phyloP scores from a whole-genome alignment of 2,329 filamentous ascomycete species.

The Ilyonectria mors-panacis region DNA sequence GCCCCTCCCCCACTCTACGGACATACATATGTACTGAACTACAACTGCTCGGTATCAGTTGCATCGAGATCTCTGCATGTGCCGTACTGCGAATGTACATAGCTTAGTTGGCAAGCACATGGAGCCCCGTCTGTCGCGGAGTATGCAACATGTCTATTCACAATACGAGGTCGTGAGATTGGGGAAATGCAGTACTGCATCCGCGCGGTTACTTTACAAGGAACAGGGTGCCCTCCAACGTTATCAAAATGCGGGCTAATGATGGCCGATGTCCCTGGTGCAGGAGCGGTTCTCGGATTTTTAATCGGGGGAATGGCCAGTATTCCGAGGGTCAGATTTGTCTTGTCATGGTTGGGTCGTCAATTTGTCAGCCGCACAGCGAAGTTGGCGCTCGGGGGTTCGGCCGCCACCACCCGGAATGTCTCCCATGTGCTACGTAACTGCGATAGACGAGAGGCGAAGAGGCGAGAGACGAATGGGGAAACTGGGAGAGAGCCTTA shows the following conservation, averaged over 20 bases:
- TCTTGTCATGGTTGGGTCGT: background rate
- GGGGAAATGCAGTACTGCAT: background rate
- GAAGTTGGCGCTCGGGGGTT: background rate
- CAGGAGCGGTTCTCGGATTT: background rate
- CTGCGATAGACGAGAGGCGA: background rate
- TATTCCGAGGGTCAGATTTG: background rate
- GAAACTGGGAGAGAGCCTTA: background rate
- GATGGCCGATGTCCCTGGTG: background rate
- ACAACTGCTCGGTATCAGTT: background rate
- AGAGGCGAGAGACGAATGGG: background rate
- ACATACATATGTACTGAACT: background rate
- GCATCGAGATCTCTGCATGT: background rate
- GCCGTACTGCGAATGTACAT: background rate
- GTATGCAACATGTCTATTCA: background rate
- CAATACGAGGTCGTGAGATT: background rate
- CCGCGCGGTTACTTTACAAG: background rate
- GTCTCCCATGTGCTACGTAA: too few relatives aligned
- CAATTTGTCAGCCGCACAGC: conserved; percentile 4
- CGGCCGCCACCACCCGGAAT: background rate
- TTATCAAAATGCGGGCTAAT: background rate
- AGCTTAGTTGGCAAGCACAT: background rate
- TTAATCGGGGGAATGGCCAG: background rate
- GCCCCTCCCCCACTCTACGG: background rate
- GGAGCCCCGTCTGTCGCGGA: background rate
- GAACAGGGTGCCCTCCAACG: background rate